A percentile compares a stretch with the other conserved stretches of the same genome.
These are phyloP conservation scores for Gossypium arboreum DNA, from an alignment of 345 rosid genomes.

Conservation along the genomic window DNA sequence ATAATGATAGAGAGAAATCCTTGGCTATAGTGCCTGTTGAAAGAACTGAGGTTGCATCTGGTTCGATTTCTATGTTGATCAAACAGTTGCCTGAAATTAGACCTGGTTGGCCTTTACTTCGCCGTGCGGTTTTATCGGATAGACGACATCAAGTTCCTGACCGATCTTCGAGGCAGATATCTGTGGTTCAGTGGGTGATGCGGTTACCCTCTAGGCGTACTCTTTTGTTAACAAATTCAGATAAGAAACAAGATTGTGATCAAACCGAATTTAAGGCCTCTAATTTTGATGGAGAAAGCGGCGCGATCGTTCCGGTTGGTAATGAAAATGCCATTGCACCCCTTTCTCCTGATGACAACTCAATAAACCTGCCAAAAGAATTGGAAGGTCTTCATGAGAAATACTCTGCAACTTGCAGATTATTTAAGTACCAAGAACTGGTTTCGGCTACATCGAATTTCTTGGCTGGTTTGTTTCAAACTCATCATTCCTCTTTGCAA, in stretches of 20 bases:
- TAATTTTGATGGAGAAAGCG: constrained; percentile 43
- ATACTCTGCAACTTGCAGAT: constrained; percentile 68
- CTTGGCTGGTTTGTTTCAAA: constrained; percentile 48
- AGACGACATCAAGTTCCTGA: constrained; percentile 24
- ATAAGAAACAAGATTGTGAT: constrained; percentile 26
- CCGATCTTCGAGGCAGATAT: constrained; percentile 47
- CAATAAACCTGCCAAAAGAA: constrained; percentile 44
- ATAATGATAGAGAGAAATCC: constrained; percentile 32
- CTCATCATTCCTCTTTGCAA: constrained; percentile 10
- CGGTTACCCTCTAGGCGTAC: constrained; percentile 50
- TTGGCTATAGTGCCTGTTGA: constrained; percentile 56
- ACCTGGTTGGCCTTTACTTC: constrained; percentile 90
- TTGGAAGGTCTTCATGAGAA: constrained; percentile 57
- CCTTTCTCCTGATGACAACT: constrained; percentile 30
- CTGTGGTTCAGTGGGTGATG: constrained; percentile 67
- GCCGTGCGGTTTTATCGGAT: constrained; percentile 36
- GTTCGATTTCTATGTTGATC: constrained; percentile 39
- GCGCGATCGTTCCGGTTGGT: constrained; percentile 51
- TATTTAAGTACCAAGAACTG: constrained; percentile 78
- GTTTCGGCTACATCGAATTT: constrained; percentile 65
- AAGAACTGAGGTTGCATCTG: constrained; percentile 30
- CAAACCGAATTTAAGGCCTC: constrained; percentile 24
- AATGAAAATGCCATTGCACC: constrained; percentile 24
- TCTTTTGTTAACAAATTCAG: constrained; percentile 34
- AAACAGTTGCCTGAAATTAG: constrained; percentile 49